Base-by-base conservation (phyloP, 2,329 filamentous ascomycete genomes). In the Nothophaeocryptopus gaeumannii region DNA sequence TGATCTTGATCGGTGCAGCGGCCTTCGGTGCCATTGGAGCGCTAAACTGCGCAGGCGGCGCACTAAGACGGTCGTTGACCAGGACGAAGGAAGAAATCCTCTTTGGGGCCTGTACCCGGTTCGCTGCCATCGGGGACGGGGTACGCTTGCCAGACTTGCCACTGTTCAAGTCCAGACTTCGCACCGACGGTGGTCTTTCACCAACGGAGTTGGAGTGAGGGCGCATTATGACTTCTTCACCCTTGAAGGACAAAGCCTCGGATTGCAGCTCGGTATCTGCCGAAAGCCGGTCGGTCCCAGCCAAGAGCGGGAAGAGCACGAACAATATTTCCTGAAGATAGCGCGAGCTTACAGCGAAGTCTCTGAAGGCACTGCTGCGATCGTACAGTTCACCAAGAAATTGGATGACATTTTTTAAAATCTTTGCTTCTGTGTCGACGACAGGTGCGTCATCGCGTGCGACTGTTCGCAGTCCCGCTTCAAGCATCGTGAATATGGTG, bases 1-100 rank as follows among this genome's bases (percentile, higher is more conserved):
- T 76, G 56, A 73, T 71, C 41, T 70, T 64, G 3, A 68, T 68
- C 39, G 65, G 74, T 49, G 75, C 78, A 57, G 76, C 81, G 60
- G 73, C 79, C 45, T 58, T 58, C 0, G 84, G 79, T 1, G 80
- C 81, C 58, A 86, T 77, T 12, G 82, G 74, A 11, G 82, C 79
- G 30, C 79, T 83, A 45, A 92, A 73, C 11, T 81, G 80, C 11
- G 85, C 79, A 32, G 81, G 74, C 10, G 80, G 83, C 2, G 82
- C 79, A 1, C 74, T 71, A 43, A 80, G 72, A 8, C 79, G 77
- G 0, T 88, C 80, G 5, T 88, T 90, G 15, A 99, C 77, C 1
- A 99, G 79, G 29, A 97, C 84, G 66, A 97, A 99, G 0, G 92
- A 96, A 0, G 92, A 96, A 1, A 88, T 86, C 60, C 91, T 83